A percentile compares a stretch with the other conserved stretches of the same genome.
Conservation (phyloP, 1,284 basidiomycete species). For the Coriolopsis trogii region DNA sequence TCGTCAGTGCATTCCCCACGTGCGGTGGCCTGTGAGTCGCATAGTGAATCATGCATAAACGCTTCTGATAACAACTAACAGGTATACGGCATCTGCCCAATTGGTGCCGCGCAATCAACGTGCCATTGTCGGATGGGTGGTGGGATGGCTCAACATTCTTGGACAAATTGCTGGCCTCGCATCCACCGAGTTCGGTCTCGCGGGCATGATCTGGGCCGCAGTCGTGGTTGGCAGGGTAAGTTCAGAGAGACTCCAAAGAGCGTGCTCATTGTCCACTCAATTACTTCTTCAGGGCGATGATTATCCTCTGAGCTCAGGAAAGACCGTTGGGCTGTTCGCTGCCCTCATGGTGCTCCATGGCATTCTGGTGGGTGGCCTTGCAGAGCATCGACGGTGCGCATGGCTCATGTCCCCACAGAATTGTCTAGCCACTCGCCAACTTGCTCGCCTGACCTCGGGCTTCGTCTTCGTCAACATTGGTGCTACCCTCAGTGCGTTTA, state of each 20-base stretch:
- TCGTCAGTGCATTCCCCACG: conserved; percentile 81
- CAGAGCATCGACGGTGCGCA: neutral
- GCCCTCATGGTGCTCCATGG: conserved; percentile 79
- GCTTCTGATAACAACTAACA: conserved; percentile 27
- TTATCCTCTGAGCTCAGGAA: conserved; percentile 57
- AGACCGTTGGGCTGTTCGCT: conserved; percentile 76
- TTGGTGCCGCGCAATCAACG: conserved; percentile 71
- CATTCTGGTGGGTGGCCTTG: conserved; percentile 48
- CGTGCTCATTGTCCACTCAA: neutral
- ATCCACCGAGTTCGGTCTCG: conserved; percentile 88
- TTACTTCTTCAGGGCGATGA: conserved; percentile 43
- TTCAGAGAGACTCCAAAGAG: neutral
- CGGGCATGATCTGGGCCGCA: conserved; percentile 88
- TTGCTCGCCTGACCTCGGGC: conserved; percentile 76
- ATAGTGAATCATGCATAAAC: neutral
- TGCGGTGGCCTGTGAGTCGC: conserved; percentile 75
- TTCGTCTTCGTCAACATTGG: conserved; percentile 92
- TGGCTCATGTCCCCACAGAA: conserved; percentile 49
- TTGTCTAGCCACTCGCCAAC: conserved; percentile 79
- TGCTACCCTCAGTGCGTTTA: conserved; percentile 56
- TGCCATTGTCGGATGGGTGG: conserved; percentile 72
- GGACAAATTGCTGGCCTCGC: conserved; percentile 86
- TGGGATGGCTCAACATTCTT: conserved; percentile 88
- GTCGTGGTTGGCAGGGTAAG: conserved; percentile 58
- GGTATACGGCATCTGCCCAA: conserved; percentile 78